Evolutionary conservation across 2,329 filamentous ascomycete species (phyloP).

Genomic region (Rutstroemia sp.): DNA sequence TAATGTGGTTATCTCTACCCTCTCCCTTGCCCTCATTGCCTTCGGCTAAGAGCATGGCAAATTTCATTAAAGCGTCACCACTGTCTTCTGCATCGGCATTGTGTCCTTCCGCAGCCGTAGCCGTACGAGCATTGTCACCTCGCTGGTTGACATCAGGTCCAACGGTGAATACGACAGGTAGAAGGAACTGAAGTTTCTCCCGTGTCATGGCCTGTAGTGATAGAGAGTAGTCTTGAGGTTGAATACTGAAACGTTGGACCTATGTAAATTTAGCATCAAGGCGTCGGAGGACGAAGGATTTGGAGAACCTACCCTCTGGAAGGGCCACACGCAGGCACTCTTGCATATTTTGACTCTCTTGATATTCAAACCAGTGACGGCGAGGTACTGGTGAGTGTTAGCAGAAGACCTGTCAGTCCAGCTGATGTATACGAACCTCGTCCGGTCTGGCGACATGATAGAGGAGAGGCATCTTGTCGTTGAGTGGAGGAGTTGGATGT

Average conservation of each 20-base stretch:
- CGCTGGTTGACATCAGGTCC: conserved; percentile 65
- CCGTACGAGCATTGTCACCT: conserved; percentile 28
- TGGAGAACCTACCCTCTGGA: conserved; percentile 48
- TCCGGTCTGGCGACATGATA: neutral
- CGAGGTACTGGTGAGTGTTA: conserved; percentile 76
- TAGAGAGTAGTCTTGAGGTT: conserved; percentile 76
- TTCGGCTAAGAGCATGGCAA: conserved; percentile 71
- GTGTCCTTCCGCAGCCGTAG: neutral
- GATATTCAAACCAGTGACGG: conserved; percentile 74
- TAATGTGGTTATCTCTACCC: conserved; percentile 50
- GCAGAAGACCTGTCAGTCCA: conserved; percentile 39
- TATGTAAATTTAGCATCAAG: conserved; percentile 13
- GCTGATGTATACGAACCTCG: neutral
- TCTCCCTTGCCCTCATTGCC: conserved; percentile 36
- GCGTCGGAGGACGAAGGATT: neutral
- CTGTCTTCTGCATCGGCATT: conserved; percentile 36
- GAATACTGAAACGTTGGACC: conserved; percentile 42
- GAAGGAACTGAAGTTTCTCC: conserved; percentile 76
- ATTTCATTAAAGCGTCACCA: conserved; percentile 66
- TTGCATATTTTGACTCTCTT: conserved; percentile 71
- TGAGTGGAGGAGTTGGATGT: neutral
- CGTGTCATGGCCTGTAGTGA: conserved; percentile 81
- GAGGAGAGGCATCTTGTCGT: neutral
- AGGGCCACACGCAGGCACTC: conserved; percentile 63
- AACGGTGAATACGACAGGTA: conserved; percentile 81